A percentile compares a stretch with the other conserved stretches of the same genome.
phyloP scores from a whole-genome alignment of 2,329 filamentous ascomycete genomes.

The Trichoderma endophyticum region DNA sequence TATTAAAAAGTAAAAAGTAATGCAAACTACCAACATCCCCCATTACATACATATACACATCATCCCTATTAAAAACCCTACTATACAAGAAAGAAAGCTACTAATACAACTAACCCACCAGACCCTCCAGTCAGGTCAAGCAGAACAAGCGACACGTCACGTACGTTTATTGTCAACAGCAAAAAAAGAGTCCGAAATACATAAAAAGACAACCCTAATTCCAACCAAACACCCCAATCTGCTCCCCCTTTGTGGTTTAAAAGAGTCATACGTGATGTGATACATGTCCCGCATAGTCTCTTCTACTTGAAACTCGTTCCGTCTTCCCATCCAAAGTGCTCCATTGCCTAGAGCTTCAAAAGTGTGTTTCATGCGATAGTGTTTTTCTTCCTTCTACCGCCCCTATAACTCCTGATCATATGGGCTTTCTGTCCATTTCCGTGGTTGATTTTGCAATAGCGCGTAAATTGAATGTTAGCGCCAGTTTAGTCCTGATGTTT shows the following conservation, averaged over 20 bases:
- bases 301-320: not conserved
- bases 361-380: conserved; percentile 2
- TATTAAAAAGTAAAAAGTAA: not conserved
- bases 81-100: not conserved
- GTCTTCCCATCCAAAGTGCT: not conserved
- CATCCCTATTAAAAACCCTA: not conserved
- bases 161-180: conserved; percentile 10
- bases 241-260: not conserved
- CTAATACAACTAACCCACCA: conserved; percentile 10
- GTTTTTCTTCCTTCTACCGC: conserved; percentile 10
- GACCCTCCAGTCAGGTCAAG: not conserved
- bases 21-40: not conserved
- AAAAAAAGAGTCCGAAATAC: not conserved
- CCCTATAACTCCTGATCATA: conserved; percentile 15
- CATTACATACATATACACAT: not conserved
- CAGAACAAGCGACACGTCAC: conserved; percentile 11
- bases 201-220: not conserved
- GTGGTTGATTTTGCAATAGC: conserved; percentile 3
- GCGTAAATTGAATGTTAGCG: conserved; percentile 2
- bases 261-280: not conserved
- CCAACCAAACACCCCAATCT: conserved; percentile 10
- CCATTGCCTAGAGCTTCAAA: not conserved
- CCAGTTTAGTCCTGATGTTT: not conserved
- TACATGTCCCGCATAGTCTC: not conserved
- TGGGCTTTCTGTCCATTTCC: not conserved